Percentiles rank a stretch among this genome's conserved stretches.
phyloP scores from a whole-genome alignment of 768 basidiomycete genomes.

The Lepiota subincarnata region DNA sequence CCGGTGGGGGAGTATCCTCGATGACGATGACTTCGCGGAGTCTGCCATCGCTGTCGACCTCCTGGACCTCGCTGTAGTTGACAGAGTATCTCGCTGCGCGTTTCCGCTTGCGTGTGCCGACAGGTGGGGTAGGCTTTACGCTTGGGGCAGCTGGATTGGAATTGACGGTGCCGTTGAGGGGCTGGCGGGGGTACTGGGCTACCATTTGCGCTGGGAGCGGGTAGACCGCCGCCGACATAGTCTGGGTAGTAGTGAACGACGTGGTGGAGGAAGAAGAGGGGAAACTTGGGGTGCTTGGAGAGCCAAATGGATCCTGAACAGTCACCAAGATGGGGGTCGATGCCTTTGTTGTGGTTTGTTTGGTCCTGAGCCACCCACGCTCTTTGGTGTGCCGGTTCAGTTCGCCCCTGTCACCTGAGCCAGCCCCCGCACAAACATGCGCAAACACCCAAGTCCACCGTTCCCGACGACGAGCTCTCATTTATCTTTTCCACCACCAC shows the following conservation, averaged over 20 bases:
- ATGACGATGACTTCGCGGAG: conserved; percentile 88
- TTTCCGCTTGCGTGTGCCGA: conserved; percentile 78
- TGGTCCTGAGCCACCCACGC: conserved; percentile 16
- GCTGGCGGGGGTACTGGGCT: conserved; percentile 62
- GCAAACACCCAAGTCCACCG: conserved; percentile 39
- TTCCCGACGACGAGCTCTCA: conserved; percentile 36
- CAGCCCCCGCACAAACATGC: conserved; percentile 25
- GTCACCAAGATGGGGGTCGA: conserved; percentile 29
- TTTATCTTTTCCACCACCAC: conserved; percentile 12
- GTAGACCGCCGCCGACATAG: conserved; percentile 75
- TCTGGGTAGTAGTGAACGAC: conserved; percentile 44
- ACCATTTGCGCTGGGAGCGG: conserved; percentile 58
- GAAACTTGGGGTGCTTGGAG: conserved; percentile 32
- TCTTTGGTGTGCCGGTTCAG: background rate
- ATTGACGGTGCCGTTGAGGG: conserved; percentile 39
- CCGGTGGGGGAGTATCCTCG: conserved; percentile 86
- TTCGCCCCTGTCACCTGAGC: conserved; percentile 7
- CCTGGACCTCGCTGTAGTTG: conserved; percentile 85
- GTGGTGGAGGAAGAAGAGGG: conserved; percentile 42
- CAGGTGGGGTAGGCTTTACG: conserved; percentile 67
- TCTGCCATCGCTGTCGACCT: conserved; percentile 74
- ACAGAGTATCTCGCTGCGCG: conserved; percentile 77
- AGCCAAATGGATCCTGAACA: conserved; percentile 37
- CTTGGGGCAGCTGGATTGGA: conserved; percentile 49
- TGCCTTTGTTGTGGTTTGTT: conserved; percentile 35